Evolutionary conservation across 352 stramenopile genomes (phyloP).

Genomic region (Pythium myriotylum): DNA sequence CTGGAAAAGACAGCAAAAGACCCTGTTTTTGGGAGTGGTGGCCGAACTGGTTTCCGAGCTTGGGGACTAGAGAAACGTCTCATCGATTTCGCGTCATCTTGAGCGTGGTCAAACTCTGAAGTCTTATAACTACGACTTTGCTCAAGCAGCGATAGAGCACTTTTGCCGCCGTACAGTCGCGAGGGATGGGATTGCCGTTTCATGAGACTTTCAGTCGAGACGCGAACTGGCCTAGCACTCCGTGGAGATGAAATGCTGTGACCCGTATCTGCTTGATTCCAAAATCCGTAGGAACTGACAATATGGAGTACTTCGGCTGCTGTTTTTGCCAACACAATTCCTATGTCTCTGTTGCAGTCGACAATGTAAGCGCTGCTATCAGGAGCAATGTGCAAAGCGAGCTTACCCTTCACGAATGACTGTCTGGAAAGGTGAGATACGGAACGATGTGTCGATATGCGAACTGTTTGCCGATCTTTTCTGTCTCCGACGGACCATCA

Average conservation of each 20-base stretch:
- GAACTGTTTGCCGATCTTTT: neutral
- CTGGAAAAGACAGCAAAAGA: conserved; percentile 17
- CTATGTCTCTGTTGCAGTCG: conserved; percentile 48
- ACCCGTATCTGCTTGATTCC: conserved; percentile 24
- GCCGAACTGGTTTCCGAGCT: neutral
- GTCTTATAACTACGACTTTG: conserved; percentile 19
- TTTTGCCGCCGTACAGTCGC: conserved; percentile 13
- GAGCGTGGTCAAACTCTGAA: neutral
- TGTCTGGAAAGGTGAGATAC: conserved; percentile 45
- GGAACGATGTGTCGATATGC: conserved; percentile 15
- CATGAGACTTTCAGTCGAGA: conserved; percentile 27
- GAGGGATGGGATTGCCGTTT: conserved; percentile 15
- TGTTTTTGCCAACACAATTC: conserved; percentile 59
- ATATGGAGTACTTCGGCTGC: conserved; percentile 59
- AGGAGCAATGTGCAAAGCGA: neutral
- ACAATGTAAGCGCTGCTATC: neutral
- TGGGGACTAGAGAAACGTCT: neutral
- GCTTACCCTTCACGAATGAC: conserved; percentile 60
- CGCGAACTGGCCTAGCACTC: conserved; percentile 15
- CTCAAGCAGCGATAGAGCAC: conserved; percentile 14
- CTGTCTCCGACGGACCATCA: conserved; percentile 20
- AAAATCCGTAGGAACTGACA: conserved; percentile 56
- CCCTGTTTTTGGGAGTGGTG: neutral
- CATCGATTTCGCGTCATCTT: neutral
- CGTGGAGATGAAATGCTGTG: neutral